Evolutionary conservation across 441 rosid genomes (phyloP), one percentile per base, ranked within the genome.

Genomic region (Adansonia madagascariensis): DNA sequence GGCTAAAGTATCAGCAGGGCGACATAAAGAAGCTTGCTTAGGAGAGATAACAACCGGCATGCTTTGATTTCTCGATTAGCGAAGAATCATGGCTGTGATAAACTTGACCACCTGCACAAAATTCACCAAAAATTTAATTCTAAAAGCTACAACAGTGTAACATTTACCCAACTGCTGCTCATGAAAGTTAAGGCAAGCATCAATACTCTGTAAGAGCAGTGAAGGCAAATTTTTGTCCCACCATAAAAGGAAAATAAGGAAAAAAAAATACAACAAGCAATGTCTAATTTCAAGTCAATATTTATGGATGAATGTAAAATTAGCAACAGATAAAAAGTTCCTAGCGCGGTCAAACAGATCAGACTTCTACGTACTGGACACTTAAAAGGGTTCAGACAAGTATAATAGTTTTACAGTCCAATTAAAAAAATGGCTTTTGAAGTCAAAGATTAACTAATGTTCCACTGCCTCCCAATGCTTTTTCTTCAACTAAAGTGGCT

Each of bases 1-100:
- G 89, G 80, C 56, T 85, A 79, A 35, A 91, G 75, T 67, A 92
- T 84, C 49, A 91, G 61, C 53, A 89, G 85, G 11, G 81, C 11
- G 0, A 85, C 5, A 31, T 44, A 47, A 47, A 88, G 57, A 70
- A 80, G 75, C 78, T 78, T 91, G 77, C 82, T 67, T 10, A 31
- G 4, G 43, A 78, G 8, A 53, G 27, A 12, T 60, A 62, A 77
- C 67, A 43, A 76, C 44, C 35, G 24, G 67, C 86, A 82, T 83
- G 53, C 55, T 77, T 71, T 50, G 20, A 77, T 10, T 14, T 22
- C 67, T 15, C 57, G 57, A 18, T 59, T n/a, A 71, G 55, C 46
- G 59, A 76, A 64, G 57, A 47, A 73, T 44, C 81, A 53, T 18
- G 56, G 49, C 68, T 69, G 60, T 12, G 20, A 27, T 62, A 52